These are phyloP conservation scores for Wickerhamomyces xylosicus DNA, from an alignment of 805 yeast genomes.

Conservation along the genomic window DNA sequence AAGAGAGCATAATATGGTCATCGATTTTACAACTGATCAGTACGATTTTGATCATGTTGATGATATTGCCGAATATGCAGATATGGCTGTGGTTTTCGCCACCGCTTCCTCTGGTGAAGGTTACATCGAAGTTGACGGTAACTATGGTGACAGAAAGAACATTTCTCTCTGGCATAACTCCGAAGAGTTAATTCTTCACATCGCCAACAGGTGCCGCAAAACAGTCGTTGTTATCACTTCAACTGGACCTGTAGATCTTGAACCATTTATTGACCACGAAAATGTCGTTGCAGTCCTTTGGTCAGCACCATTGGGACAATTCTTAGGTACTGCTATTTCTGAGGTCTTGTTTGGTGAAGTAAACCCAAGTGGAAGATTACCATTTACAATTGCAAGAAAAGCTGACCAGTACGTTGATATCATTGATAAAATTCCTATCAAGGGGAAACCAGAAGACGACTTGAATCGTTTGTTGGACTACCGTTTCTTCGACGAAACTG, in stretches of 20 bases:
- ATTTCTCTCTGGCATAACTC: conserved; percentile 46
- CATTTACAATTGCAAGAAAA: conserved; percentile 52
- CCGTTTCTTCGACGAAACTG: conserved; percentile 44
- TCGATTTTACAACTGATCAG: conserved; percentile 34
- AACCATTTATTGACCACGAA: conserved; percentile 42
- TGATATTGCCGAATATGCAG: conserved; percentile 37
- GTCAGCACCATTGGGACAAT: conserved; percentile 47
- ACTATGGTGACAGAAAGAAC: conserved; percentile 48
- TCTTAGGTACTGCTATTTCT: conserved; percentile 45
- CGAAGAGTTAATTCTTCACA: conserved; percentile 37
- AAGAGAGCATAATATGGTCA: conserved; percentile 30
- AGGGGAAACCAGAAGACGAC: conserved; percentile 27
- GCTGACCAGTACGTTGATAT: conserved; percentile 36
- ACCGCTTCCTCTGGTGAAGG: conserved; percentile 52
- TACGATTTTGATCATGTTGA: conserved; percentile 35
- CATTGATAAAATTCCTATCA: conserved; percentile 25
- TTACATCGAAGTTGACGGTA: conserved; percentile 43
- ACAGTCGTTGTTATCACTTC: conserved; percentile 51
- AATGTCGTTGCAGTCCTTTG: conserved; percentile 48
- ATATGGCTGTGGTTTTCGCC: conserved; percentile 44
- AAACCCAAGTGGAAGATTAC: conserved; percentile 55
- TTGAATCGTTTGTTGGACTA: conserved; percentile 36
- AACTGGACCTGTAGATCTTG: conserved; percentile 53
- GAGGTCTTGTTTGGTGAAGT: conserved; percentile 49
- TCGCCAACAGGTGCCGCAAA: conserved; percentile 39